Conservation (phyloP, 352 stramenopile species). For the Phytophthora vignae region DNA sequence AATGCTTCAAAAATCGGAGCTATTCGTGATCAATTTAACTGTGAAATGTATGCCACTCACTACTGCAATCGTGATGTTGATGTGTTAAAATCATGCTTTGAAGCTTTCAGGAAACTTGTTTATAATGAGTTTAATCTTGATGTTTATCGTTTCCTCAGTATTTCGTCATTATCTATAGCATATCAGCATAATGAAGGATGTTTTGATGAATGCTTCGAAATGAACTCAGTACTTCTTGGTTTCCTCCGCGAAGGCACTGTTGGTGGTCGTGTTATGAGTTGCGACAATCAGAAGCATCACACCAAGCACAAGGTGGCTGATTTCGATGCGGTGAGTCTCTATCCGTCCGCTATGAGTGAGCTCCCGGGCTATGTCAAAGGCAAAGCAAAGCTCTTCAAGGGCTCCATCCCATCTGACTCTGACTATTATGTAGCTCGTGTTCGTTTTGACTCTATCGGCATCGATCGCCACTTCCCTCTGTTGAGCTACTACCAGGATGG, state of each 20-base stretch:
- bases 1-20: not conserved
- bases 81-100: constrained; percentile 1
- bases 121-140: constrained; percentile 3
- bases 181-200: constrained; percentile 17
- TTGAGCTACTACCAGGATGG: not conserved
- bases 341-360: constrained; percentile 12
- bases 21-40: too few relatives aligned
- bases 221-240: constrained; percentile 4
- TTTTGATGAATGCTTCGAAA: constrained; percentile 12
- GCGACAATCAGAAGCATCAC: constrained; percentile 14
- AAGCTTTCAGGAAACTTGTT: too few relatives aligned
- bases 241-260: constrained; percentile 7
- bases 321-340: constrained; percentile 14
- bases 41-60: too few relatives aligned
- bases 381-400: constrained; percentile 5
- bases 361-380: not conserved
- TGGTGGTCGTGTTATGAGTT: constrained; percentile 16
- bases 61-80: constrained; percentile 15
- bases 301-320: too few relatives aligned
- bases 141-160: constrained; percentile 1
- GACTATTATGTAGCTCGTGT: constrained; percentile 11
- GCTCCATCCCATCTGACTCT: constrained; percentile 3
- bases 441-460: constrained; percentile 5
- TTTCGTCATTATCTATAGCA: not conserved
- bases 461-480: constrained; percentile 9